A percentile compares a stretch with the other conserved stretches of the same genome.
Conservation (phyloP, 768 basidiomycete species). For the Myochromella boudieri region DNA sequence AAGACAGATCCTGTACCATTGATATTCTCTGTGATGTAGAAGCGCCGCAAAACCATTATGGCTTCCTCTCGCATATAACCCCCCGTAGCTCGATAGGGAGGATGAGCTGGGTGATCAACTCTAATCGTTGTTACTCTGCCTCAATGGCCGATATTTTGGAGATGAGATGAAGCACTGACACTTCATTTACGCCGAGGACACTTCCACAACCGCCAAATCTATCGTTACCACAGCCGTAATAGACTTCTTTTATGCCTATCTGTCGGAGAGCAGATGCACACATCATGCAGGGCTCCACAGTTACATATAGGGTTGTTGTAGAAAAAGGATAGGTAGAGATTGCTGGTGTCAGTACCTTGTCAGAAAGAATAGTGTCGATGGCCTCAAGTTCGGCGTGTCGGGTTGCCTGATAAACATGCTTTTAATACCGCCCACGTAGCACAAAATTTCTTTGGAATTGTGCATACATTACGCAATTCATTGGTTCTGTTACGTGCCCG, state of each 20-base stretch:
- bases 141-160: background rate
- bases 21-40: conserved; percentile 91
- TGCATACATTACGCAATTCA: conserved; percentile 81
- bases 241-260: conserved; percentile 86
- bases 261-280: conserved; percentile 95
- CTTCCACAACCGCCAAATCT: conserved; percentile 97
- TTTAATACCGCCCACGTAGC: conserved; percentile 6
- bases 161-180: conserved; percentile 40
- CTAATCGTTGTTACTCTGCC: conserved; percentile 34
- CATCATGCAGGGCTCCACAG: conserved; percentile 99
- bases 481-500: conserved; percentile 92
- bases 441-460: no score
- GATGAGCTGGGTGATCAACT: conserved; percentile 69
- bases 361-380: conserved; percentile 81
- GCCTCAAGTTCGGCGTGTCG: conserved; percentile 97
- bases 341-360: conserved; percentile 54
- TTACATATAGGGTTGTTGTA: conserved; percentile 89
- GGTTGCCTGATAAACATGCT: conserved; percentile 66
- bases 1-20: conserved; percentile 56
- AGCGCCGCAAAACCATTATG: conserved; percentile 81
- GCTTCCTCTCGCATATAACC: conserved; percentile 82
- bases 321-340: conserved; percentile 61
- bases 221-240: conserved; percentile 93
- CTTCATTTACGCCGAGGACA: conserved; percentile 82
- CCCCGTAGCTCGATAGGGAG: conserved; percentile 70